Base-by-base conservation (phyloP, 2,329 filamentous ascomycete species). In the Fusarium oligoseptatum region DNA sequence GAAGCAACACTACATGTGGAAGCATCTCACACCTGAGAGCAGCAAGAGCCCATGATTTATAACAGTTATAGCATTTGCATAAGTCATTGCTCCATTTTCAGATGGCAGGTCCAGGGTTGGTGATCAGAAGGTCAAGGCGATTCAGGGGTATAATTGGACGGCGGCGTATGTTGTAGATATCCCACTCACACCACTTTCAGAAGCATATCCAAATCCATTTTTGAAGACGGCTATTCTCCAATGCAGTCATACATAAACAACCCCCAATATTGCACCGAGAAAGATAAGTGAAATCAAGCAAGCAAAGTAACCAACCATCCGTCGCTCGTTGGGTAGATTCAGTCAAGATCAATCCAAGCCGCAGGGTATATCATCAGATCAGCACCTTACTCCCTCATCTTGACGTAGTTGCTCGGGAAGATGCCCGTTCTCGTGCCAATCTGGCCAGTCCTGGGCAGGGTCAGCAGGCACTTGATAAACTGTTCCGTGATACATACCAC, bases 341-440 rank as follows among this genome's bases (percentile, higher is more conserved):
- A 24, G 22, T 27, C 56, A 41, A 60, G 36, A 39, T 60, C 34
- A 39, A 64, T 65, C 70, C 62, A 72, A 71, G 69, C 48, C 65
- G 64, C 55, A 76, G 73, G 73, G 73, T 76, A 75, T 76, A 52
- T 73, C 64, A 75, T 75, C 57, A 58, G 72, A 65, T 36, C 34
- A 72, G 61, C 64, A 66, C 32, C 70, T 72, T 79, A 89, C 77
- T 89, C 85, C 82, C 85, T 89, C 90, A 92, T 91, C 81, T 92
- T 91, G 75, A 93, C 91, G 73, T 93, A 93, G 81, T 92, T 92
- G 82, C 94, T 97, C 0, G 97, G 97, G 84, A 99, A 99, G 75
- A 98, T 97, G 41, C 97, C 97, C 65, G 95, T 94, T 77, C 92
- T 90, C 75, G 91, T 89, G 34, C 95, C 95, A 79, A 98, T 92